Evolutionary conservation across 1,284 basidiomycete species (phyloP), one percentile per base, ranked within the genome.

Genomic region (Moesziomyces sp.): DNA sequence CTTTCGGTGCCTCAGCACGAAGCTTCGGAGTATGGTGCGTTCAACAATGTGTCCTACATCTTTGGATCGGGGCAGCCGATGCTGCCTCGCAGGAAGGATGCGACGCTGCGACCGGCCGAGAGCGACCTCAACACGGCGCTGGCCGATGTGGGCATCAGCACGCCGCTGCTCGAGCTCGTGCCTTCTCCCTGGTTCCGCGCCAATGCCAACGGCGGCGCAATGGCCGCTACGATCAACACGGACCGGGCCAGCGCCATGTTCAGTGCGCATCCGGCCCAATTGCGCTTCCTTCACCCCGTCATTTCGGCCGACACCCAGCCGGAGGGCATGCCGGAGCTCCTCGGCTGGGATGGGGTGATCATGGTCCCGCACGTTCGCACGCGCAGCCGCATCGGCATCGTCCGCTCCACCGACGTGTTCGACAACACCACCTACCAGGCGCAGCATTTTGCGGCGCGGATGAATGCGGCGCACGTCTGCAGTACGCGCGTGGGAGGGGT

Each of bases 281-380:
- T 62, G 18, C 60, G 38, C 44, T 62, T 51, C 23, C 49, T 63
- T 11, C 21, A 63, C 7, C 42, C 44, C 13, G 30, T 33, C n/a
- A 33, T 30, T 7, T 21, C 30, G 18, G 33, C 21, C 35, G 9
- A 42, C 30, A 51, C 38, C 3, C 47, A 21, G 30, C 42, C n/a
- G 14, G 28, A 3, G 33, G 35, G 24, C 4, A 38, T 56, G 16
- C 53, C 54, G 18, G 60, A 63, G 43, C 47, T 44, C 19, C 33
- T 53, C 43, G 24, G 46, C 26, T 44, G 8, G 8, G 10, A 43
- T 3, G 60, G 48, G 1, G 42, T 16, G 6, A 57, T 63, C 30
- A 10, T 57, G 38, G n/a, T 63, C 18, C 60, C 60, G 6, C 60
- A 63, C n/a, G 35, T 63, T 11, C 16, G 45, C 13, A 63, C 49